Conservation (phyloP, 306 rosid genomes). For the Arachis stenosperma region DNA sequence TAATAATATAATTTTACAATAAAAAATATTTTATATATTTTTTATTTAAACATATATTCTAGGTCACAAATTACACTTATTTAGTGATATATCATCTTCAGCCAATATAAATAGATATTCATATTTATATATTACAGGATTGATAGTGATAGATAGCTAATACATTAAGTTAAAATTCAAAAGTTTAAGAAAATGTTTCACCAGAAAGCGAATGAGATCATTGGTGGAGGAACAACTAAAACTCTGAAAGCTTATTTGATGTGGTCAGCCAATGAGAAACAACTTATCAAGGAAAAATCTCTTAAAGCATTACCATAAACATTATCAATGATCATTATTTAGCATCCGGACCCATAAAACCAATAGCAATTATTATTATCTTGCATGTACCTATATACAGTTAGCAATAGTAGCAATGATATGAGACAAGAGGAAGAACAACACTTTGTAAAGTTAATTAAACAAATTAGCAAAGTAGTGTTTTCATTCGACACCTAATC, state of each 20-base stretch:
- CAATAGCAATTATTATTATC: not conserved
- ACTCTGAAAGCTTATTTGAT: no score
- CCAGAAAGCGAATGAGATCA: not conserved
- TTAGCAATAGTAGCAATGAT: not conserved
- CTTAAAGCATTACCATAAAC: not conserved
- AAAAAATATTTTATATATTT: no score
- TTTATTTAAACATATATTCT: no score
- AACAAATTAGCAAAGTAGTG: not conserved
- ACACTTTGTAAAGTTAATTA: not conserved
- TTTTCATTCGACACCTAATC: not conserved
- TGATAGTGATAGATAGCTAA: not conserved
- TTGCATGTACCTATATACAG: not conserved
- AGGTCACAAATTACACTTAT: no score
- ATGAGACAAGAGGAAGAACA: not conserved
- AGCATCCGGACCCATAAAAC: not conserved
- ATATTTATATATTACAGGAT: not conserved
- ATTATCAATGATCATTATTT: not conserved
- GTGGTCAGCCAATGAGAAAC: no score
- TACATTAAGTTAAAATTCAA: not conserved
- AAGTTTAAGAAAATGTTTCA: no score
- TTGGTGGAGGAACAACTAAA: not conserved
- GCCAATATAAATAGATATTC: no score
- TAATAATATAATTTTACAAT: no score
- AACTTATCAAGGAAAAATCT: no score
- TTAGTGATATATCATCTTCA: no score